Evolutionary conservation across 495 filamentous ascomycete species (phyloP), one percentile per base, ranked within the genome.

Genomic region (Aspergillus olivimuriae): DNA sequence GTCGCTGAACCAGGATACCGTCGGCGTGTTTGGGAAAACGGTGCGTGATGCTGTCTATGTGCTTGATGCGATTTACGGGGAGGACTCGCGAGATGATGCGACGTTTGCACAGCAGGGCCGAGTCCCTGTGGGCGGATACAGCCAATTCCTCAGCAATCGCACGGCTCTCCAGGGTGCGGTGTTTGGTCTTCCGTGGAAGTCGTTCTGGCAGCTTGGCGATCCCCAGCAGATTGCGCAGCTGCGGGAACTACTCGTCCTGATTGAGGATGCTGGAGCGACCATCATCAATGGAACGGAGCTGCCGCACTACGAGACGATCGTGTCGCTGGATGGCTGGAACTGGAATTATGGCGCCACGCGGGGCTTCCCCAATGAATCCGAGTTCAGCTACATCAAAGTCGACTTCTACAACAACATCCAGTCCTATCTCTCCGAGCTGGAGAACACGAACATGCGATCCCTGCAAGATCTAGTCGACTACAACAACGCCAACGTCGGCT

Each of bases 341-440:
- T 87, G 84, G 84, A 81, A 85, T 52, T 84, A 80, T 41, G 82
- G 79, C 12, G 69, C 67, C 22, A 75, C 66, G 3, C 74, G 80
- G 4, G 81, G 83, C 7, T 80, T 64, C 48, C 63, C 78, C 20
- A 84, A 87, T 50, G 76, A 86, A 56, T 82, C 77, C 12, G 84
- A 86, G 52, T 87, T 81, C 63, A 81, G 76, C 4, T 75, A 79
- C 41, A 70, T 87, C 45, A 87, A 86, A 55, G 78, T 81, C 6
- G 84, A 89, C 49, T 86, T 87, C 57, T 87, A 87, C 67, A 86
- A 86, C 63, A 77, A 85, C 64, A 78, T 89, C 50, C 63, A 63
- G 32, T 57, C 63, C 15, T 88, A 89, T 50, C 73, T 88, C 8
- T 60, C 77, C 23, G 78, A 82, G 48, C 69, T 88, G 4, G 55